Evolutionary conservation across 2,329 filamentous ascomycete genomes (phyloP), one percentile per base, ranked within the genome.

Genomic region (Ophiostoma tasmaniense): DNA sequence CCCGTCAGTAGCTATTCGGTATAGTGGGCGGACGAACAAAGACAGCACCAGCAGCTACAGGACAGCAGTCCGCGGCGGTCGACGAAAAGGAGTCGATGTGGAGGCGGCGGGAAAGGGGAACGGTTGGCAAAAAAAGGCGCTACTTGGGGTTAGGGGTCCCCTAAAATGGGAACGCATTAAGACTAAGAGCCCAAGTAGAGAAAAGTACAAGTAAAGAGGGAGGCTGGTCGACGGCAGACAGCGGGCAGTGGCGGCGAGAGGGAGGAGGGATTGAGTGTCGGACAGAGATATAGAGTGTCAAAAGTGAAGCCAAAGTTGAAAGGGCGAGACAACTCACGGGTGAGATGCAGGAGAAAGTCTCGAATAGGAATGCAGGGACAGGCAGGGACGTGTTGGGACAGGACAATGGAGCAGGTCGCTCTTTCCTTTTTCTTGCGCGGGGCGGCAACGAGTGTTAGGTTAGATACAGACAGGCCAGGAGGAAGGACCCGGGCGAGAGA

Each of bases 91-190:
- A 72, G 69, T 70, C 61, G 30, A 64, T 64, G 68, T 68, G 71
- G 73, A 74, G 73, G 70, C 71, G 67, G 71, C 73, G 70, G 69
- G 59, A 68, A 68, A 69, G 67, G 66, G 64, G 68, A 71, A 55
- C 66, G 62, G 66, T 66, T 69, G 68, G 61, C 62, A 39, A 39
- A 39, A 45, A 70, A 68, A 66, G 68, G 69, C 70, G 71, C 71
- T 74, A 72, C 69, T 69, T 68, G 66, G 62, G 69, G 67, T 67
- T 71, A 72, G 69, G 68, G 67, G 67, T 67, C 67, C 68, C 71
- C 68, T 71, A 67, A 65, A 71, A 64, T 67, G 67, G 66, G 66
- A 70, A 72, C 68, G 70, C 70, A 73, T 74, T 66, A 68, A 71
- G 39, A 62, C 65, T 64, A 70, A 67, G 59, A 65, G 65, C 28